Evolutionary conservation across 2,329 filamentous ascomycete genomes (phyloP), one percentile per base, ranked within the genome.

Genomic region (Didymosphaeria variabile): DNA sequence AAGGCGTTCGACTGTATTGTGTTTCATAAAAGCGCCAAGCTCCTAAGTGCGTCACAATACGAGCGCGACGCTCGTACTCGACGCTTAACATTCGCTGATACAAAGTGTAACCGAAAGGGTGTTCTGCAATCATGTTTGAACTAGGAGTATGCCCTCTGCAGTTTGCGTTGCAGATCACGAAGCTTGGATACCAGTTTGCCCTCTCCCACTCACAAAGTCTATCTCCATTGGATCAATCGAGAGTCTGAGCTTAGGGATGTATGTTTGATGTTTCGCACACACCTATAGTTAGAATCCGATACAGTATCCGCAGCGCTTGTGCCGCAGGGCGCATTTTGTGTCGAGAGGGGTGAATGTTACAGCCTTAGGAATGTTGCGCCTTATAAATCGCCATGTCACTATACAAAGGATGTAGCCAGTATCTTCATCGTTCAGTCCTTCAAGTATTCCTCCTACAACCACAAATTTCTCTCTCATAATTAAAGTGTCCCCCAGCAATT

Each of bases 51-150:
- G 29, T 29, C 29, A 29, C 29, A 13, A 51, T 44, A 5, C 1
- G 40, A 51, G 47, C 47, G 47, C 29, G 31, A 34, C 26, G n/a
- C 47, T 51, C 29, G 15, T 51, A 12, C 29, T 34, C 32, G n/a
- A 21, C 29, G 47, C 47, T 19, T 21, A 19, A 7, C n/a, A 51
- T 51, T 23, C 9, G 17, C 31, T 36, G 31, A 34, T 51, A 21
- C 47, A 36, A 19, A 13, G 29, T 21, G 15, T 10, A 32, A 17
- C 12, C n/a, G 13, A 21, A 36, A 34, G 47, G 47, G 26, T 36
- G 10, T 19, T 17, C n/a, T 51, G n/a, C 31, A 21, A 31, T 21
- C 19, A 51, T 29, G 32, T 51, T 36, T 51, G 5, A 19, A 21
- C 17, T 34, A 19, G n/a, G 5, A 19, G 17, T 21, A 29, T 21